These are phyloP conservation scores for Saccharomyces hybrid DNA, from an alignment of 1,139 yeast genomes.

Conservation along the genomic window DNA sequence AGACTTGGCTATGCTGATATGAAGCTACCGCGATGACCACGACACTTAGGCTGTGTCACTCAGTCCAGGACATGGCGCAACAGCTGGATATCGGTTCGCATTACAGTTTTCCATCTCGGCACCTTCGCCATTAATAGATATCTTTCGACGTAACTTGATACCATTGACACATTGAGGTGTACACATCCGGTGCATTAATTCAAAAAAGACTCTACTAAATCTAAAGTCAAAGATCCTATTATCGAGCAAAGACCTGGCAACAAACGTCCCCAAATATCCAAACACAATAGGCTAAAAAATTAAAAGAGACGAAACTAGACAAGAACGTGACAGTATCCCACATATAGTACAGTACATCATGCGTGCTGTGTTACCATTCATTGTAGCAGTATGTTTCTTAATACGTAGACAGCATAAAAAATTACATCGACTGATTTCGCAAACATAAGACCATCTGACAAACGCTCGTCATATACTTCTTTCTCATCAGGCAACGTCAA, in stretches of 20 bases:
- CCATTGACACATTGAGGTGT: conserved; percentile 18
- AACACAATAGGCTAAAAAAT: not conserved
- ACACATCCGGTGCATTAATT: conserved; percentile 33
- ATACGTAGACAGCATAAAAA: not conserved
- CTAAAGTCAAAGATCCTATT: conserved; percentile 78
- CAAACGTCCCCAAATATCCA: conserved; percentile 67
- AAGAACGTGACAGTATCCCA: not conserved
- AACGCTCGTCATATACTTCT: not conserved
- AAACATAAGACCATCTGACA: not conserved
- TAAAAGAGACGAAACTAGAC: not conserved
- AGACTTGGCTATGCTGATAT: not conserved
- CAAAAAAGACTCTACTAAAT: conserved; percentile 66
- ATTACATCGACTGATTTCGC: not conserved
- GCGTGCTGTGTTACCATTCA: not conserved
- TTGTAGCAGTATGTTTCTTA: not conserved
- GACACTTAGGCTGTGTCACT: not conserved
- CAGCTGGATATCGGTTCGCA: not conserved
- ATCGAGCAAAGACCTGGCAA: conserved; percentile 82
- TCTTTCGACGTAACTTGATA: not conserved
- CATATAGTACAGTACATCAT: not conserved
- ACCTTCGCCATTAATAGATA: not conserved
- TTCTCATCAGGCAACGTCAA: not conserved
- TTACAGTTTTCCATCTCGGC: not conserved
- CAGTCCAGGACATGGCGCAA: not conserved
- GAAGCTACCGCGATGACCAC: not conserved